A percentile compares a stretch with the other conserved stretches of the same genome.
phyloP scores from a whole-genome alignment of 805 yeast species.

The Kodamaea sagamina region DNA sequence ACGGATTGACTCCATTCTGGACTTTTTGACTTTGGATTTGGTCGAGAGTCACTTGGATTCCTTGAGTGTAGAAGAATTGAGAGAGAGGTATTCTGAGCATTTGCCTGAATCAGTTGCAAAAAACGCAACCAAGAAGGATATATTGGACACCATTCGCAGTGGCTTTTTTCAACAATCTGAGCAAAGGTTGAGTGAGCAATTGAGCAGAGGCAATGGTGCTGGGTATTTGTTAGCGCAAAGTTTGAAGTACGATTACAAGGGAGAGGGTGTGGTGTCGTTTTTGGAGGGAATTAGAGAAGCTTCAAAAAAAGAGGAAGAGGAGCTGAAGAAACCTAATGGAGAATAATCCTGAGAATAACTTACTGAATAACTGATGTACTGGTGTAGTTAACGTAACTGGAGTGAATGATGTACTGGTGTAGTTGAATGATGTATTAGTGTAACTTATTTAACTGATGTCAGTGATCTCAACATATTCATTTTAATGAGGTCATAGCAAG shows the following conservation, averaged over 20 bases:
- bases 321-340: no score
- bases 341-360: no score
- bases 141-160: conserved; percentile 47
- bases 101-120: conserved; percentile 46
- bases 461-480: no score
- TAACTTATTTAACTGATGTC: no score
- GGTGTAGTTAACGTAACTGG: no score
- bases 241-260: conserved; percentile 50
- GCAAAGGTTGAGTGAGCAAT: conserved; percentile 42
- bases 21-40: conserved; percentile 34
- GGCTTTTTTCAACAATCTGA: conserved; percentile 50
- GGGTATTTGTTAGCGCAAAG: conserved; percentile 52
- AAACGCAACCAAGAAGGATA: conserved; percentile 34
- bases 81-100: conserved; percentile 32
- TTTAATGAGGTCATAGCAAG: no score
- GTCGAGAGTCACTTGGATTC: conserved; percentile 35
- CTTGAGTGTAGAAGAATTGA: conserved; percentile 37
- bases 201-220: conserved; percentile 43
- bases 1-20: conserved; percentile 35
- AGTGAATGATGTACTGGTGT: no score
- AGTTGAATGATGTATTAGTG: no score
- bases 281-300: conserved; percentile 42
- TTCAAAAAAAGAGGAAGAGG: conserved; percentile 15
- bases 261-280: conserved; percentile 58
- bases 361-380: no score